Base-by-base conservation (phyloP, 208 protist genomes). In the Leishmania aethiopica region DNA sequence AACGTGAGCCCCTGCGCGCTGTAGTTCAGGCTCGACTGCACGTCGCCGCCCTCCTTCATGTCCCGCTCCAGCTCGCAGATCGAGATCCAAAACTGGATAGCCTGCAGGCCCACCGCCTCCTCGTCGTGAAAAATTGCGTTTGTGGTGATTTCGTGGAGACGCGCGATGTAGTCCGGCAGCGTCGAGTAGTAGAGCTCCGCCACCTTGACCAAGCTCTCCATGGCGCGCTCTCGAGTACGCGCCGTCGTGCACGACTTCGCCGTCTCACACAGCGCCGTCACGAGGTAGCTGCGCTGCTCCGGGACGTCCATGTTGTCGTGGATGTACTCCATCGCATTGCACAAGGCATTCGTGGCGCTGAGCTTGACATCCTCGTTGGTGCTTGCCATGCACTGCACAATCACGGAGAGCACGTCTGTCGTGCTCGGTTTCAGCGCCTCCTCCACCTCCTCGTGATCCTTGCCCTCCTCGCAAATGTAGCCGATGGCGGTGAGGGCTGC, bases 61-160 rank as follows among this genome's bases (percentile, higher is more conserved):
- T 96, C 90, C 1, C 84, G 78, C 91, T 99, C 99, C 57, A 91
- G 93, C 73, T 99, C 99, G 86, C 96, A 99, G 67, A 99, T 97
- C 37, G 96, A 96, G 47, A 97, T 97, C 99, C 99, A 99, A 88
- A 99, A 99, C 79, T 99, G 97, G 77, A 99, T 95, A 7, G 98
- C 99, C 91, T 99, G 98, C 79, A 99, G 90, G 32, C 85, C 93
- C 6, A 99, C 96, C 47, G 79, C 59, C 83, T 99, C 98, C 49
- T 95, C 90, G 81, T 99, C 97, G 49, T 91, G 88, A 82, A 96
- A 89, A 79, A 99, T 99, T 47, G 95, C 92, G 42, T 84, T 87
- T 10, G 92, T 90, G 19, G 99, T 99, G 60, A 99, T 95, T 72
- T 92, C 77, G 80, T 97, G 94, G 32, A 97, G 86, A 40, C 79